Base-by-base conservation (phyloP, 2,329 filamentous ascomycete species). In the Botryosphaeria dothidea region DNA sequence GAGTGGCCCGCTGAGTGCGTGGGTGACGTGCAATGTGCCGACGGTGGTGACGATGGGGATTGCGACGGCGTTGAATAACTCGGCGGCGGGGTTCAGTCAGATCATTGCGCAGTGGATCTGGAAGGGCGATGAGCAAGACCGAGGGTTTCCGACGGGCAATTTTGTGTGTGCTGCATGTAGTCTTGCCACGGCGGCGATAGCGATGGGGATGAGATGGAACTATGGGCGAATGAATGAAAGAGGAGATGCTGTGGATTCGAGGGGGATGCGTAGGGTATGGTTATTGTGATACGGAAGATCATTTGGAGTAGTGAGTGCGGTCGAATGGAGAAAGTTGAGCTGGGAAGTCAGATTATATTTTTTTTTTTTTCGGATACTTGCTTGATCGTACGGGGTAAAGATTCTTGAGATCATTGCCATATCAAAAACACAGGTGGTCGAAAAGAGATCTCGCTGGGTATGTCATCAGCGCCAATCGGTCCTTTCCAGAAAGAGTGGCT, bases 41-140 rank as follows among this genome's bases (percentile, higher is more conserved):
- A 74, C 73, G 11, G 70, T 78, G 6, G 58, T 74, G 8, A 78
- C 76, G 13, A 75, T 80, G 62, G 74, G 74, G 0, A 68, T 79
- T 21, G 77, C 77, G 4, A 77, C 77, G 21, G 77, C 78, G 1
- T 64, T 79, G 27, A 74, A 79, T 62, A 79, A 79, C 58, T 74
- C 72, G 1, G 74, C 72, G 25, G 76, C 76, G 3, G 77, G 78
- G 0, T 69, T 79, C 6, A 73, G 74, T 3, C 75, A 78, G 66
- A 77, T 80, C 17, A 76, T 80, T 23, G 73, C 76, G 0, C 75
- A 79, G 66, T 79, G 77, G 77, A 79, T 79, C 13, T 79, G 77
- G 77, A 75, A 70, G 31, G 68, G 70, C 5, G 66, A 63, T 3
- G 75, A 79, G 64, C 70, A 70, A 3, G 34, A 45, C 0, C 41